Percentiles rank a stretch among this genome's conserved stretches.
Conservation (phyloP, 371 early-diverging fungal genomes). For the Lichtheimia hyalospora region DNA sequence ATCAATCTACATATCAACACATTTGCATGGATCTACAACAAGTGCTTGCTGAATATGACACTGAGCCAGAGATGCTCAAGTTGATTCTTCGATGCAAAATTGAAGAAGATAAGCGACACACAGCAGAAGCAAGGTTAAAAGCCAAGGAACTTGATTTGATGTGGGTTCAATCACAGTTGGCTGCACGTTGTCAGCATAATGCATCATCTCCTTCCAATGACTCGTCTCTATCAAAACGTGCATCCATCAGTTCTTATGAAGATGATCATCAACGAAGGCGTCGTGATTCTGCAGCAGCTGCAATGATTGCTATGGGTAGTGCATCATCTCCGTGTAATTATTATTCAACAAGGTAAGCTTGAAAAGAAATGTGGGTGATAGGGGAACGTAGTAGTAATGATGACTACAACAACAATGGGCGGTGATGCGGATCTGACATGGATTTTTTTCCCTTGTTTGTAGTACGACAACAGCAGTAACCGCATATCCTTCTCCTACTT, state of each 20-base stretch:
- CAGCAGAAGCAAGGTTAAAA: conserved; percentile 58
- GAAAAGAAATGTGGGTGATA: not conserved
- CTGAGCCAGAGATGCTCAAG: conserved; percentile 54
- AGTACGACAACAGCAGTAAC: not conserved
- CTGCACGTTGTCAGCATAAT: not conserved
- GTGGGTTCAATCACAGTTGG: not conserved
- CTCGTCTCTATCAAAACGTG: not conserved
- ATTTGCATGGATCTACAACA: conserved; percentile 18
- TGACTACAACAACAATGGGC: not conserved
- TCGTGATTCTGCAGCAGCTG: conserved; percentile 42
- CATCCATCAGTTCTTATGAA: too few relatives aligned
- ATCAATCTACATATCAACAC: not conserved
- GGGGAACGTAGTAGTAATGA: too few relatives aligned
- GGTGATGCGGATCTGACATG: not conserved
- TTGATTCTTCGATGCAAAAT: conserved; percentile 56
- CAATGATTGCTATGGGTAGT: conserved; percentile 46
- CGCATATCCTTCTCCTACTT: conserved; percentile 8
- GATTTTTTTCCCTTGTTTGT: not conserved
- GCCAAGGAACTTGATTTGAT: conserved; percentile 50
- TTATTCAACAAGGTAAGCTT: conserved; percentile 2
- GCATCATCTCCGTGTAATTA: conserved; percentile 1
- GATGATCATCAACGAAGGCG: conserved; percentile 27
- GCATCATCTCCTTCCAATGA: not conserved
- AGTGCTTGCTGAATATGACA: conserved; percentile 46
- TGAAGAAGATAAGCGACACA: conserved; percentile 59